Evolutionary conservation across 179 eudicot species (phyloP), one percentile per base, ranked within the genome.

Genomic region (Corrigiola litoralis): DNA sequence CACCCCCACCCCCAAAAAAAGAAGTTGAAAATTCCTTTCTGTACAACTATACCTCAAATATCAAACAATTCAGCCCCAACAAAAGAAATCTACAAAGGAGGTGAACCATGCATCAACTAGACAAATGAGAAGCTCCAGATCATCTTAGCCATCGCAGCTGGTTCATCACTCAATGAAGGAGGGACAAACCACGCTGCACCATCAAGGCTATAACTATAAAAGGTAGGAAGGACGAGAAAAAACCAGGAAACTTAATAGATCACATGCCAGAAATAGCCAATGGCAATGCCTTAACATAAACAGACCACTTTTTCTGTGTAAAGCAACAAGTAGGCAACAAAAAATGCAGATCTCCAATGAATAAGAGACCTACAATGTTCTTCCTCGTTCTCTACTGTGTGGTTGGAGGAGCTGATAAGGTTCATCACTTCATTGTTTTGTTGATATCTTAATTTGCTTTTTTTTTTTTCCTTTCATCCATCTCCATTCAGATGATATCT

Each of bases 21-120:
- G 25, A 50, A 27, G 42, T 20, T 5, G 31, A 40, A 68, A 42
- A 31, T 28, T 18, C 34, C 21, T 16, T 57, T 49, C 56, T 27
- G 8, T 31, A 4, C 28, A 40, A 58, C 45, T 13, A 24, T 28
- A 23, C 31, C 36, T 41, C 16, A 23, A 40, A 49, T 16, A 28
- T 56, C 28, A 24, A 40, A 51, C 64, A 46, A 55, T 46, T 5
- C n/a, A 50, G n/a, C 5, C 50, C 28, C 48, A 48, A 62, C 23
- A 55, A 46, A 53, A 20, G 28, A 59, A 59, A 41, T 66, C 21
- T 23, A 44, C 29, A 18, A 60, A n/a, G 32, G 20, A 27, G 61
- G 50, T n/a, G n/a, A n/a, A n/a, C n/a, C n/a, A n/a, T n/a, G n/a
- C n/a, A n/a, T n/a, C n/a, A n/a, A n/a, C n/a, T n/a, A n/a, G n/a